Evolutionary conservation across 2,329 filamentous ascomycete genomes (phyloP), one percentile per base, ranked within the genome.

Genomic region (Trichoderma sp.): DNA sequence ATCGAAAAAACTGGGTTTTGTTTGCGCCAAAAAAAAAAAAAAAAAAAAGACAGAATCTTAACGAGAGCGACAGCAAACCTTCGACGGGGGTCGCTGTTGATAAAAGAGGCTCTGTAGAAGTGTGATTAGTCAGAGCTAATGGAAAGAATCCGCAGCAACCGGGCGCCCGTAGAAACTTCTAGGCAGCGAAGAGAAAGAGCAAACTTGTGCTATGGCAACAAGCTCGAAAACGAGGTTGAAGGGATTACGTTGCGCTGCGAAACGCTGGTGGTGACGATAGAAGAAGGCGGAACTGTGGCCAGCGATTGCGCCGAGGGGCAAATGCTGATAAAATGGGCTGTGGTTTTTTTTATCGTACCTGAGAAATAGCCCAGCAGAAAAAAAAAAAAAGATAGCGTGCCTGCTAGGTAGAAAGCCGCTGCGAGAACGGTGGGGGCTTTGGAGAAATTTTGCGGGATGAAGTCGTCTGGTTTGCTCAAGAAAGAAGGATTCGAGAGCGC

Each of bases 51-150:
- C n/a, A n/a, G n/a, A n/a, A n/a, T n/a, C n/a, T 32, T 35, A 27
- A 17, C 27, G 32, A 64, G 7, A 54, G 34, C 50, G 25, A 48
- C 27, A 13, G 32, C n/a, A 57, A 27, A 19, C 19, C 37, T 37
- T 48, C 37, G 63, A 25, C 5, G 29, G 7, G 59, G 27, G n/a
- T 37, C 32, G 42, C 42, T 50, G 29, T 13, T 56, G 19, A 65
- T 64, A 53, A 60, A 60, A 63, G 45, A 42, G 50, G 45, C 61
- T 68, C 61, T 66, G 50, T 39, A 22, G 32, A 39, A 56, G n/a
- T 54, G 39, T 42, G 58, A 69, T 69, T 67, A 69, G 68, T 69
- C 48, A 52, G 29, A 64, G 60, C 34, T 22, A 45, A 68, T 10
- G 22, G 34, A 25, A 25, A 34, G 42, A 42, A 52, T 27, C 42